Conservation (phyloP, 139 green algal species). For the Ettlia oleoabundans region DNA sequence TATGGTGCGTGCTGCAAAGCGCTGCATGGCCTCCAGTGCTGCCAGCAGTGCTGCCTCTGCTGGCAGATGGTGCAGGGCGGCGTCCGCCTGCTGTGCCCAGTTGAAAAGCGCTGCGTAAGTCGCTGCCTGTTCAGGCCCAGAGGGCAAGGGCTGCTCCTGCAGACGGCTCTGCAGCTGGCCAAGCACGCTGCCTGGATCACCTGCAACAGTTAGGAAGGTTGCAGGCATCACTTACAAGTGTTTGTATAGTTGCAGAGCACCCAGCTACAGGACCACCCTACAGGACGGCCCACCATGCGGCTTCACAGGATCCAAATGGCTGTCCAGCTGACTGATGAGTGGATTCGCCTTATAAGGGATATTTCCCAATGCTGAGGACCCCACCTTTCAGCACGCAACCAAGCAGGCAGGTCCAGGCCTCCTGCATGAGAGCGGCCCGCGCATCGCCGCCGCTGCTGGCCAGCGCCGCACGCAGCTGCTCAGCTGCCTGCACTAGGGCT, state of each 20-base stretch:
- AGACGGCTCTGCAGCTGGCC: too few relatives aligned
- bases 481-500: not conserved
- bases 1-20: slow-evolving; percentile 13
- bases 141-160: too few relatives aligned
- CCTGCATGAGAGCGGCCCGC: slow-evolving; percentile 9
- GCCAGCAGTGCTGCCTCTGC: not conserved
- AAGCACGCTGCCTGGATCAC: too few relatives aligned
- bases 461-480: slow-evolving; percentile 1
- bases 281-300: too few relatives aligned
- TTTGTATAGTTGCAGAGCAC: too few relatives aligned
- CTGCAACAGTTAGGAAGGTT: too few relatives aligned
- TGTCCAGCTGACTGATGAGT: too few relatives aligned
- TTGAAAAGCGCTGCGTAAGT: not conserved
- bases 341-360: too few relatives aligned
- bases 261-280: too few relatives aligned
- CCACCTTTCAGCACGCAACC: not conserved
- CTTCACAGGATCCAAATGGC: too few relatives aligned
- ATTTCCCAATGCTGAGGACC: not conserved
- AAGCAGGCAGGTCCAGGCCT: slow-evolving; percentile 1
- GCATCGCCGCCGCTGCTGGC: not conserved
- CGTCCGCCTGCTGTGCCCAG: not conserved
- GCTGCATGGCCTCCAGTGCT: slow-evolving; percentile 17
- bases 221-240: too few relatives aligned
- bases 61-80: not conserved
- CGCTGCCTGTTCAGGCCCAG: too few relatives aligned